Evolutionary conservation across 495 filamentous ascomycete species (phyloP), one percentile per base, ranked within the genome.

Genomic region (Lepidopterella palustris): DNA sequence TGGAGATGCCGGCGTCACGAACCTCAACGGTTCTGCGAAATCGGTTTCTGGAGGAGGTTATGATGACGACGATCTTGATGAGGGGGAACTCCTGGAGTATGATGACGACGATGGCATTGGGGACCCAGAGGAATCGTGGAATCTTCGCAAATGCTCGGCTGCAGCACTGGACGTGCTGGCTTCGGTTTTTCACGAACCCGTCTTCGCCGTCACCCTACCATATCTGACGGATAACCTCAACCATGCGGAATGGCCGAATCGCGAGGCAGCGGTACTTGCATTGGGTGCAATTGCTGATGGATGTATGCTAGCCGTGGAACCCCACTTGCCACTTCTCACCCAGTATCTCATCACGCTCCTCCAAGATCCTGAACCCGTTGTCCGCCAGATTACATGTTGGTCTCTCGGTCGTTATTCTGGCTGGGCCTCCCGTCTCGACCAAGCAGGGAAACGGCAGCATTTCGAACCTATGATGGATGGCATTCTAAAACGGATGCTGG

Each of bases 391-490:
- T 58, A 97, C 95, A 8, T 97, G 93, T 72, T 99, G 93, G 93
- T 92, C 95, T 15, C 78, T 99, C 28, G 92, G 91, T 18, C 83
- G 93, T 15, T 99, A 97, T 72, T 96, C 95, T 11, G 78, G 84
- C 18, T 99, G 93, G 93, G 93, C 92, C 5, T 87, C 91, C 8
- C 82, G 87, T 55, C 80, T 97, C 10, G 70, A 76, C 11, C 82
- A 87, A 23, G 72, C 74, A 5, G 81, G 90, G 59, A 85, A 85
- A 60, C 81, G 82, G 42, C 83, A 80, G 51, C 97, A 84, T 73
- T 97, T 97, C 67, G 86, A 92, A 70, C 93, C 93, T 0, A 91
- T 97, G 82, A 96, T 99, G 92, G 93, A 96, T 61, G 95, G 95
- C 24, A 90, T 99, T 52, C 76, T 99, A 50, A 84, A 80, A 32